These are phyloP conservation scores for Candida nemodendra DNA, from an alignment of 805 yeast genomes.

Conservation along the genomic window DNA sequence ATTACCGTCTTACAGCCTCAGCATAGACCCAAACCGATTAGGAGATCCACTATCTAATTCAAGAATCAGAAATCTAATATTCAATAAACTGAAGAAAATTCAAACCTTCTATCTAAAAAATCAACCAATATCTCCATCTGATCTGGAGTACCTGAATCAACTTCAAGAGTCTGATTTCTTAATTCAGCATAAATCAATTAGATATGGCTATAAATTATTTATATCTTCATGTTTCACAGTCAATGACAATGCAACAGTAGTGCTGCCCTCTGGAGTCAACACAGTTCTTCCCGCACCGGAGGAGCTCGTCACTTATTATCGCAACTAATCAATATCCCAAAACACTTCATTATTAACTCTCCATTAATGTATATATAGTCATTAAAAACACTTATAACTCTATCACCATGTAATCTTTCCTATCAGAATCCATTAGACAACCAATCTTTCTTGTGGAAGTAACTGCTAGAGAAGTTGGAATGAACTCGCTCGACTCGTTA, in stretches of 20 bases:
- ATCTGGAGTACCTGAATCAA: constrained; percentile 17
- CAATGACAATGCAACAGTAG: constrained; percentile 16
- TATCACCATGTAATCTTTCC: constrained; percentile 39
- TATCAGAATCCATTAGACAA: constrained; percentile 40
- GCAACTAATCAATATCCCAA: not conserved
- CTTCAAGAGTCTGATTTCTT: constrained; percentile 6
- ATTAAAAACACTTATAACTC: constrained; percentile 19
- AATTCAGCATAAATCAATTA: not conserved
- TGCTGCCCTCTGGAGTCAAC: constrained; percentile 5
- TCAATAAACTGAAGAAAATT: constrained; percentile 15
- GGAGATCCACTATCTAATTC: constrained; percentile 23
- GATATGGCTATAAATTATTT: constrained; percentile 19
- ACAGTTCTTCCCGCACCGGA: constrained; percentile 12
- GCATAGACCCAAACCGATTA: constrained; percentile 18
- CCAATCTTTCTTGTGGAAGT: constrained; percentile 33
- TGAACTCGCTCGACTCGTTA: constrained; percentile 11
- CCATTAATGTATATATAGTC: too few relatives aligned
- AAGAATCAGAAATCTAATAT: constrained; percentile 17
- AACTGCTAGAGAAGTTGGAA: constrained; percentile 36
- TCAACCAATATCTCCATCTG: constrained; percentile 19
- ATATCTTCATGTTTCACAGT: constrained; percentile 11
- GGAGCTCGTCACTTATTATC: constrained; percentile 11
- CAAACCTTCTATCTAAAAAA: constrained; percentile 11
- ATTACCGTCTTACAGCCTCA: constrained; percentile 13
- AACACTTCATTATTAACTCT: too few relatives aligned